These are phyloP conservation scores for Kregervanrija pseudodelftensis DNA, from an alignment of 805 yeast genomes.

Conservation along the genomic window DNA sequence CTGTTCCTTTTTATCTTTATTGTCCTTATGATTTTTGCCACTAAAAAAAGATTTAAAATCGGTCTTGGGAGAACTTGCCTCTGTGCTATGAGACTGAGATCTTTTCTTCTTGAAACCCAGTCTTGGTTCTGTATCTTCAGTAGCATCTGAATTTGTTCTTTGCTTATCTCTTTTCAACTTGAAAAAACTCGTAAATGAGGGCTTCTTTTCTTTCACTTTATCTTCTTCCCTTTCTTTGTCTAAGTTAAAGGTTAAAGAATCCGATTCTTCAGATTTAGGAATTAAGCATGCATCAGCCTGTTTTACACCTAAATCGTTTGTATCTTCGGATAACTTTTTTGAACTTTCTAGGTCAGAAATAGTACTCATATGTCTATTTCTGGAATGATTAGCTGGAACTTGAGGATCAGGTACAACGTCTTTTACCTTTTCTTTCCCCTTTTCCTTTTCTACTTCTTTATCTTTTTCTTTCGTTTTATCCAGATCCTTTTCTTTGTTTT, in stretches of 20 bases:
- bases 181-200: conserved; percentile 13
- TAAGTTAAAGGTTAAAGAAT: neutral
- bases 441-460: too few species aligned
- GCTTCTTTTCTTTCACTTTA: conserved; percentile 8
- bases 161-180: conserved; percentile 11
- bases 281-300: too few species aligned
- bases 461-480: too few species aligned
- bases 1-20: conserved; percentile 2
- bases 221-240: conserved; percentile 3
- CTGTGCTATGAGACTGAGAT: conserved; percentile 5
- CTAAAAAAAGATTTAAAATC: conserved; percentile 12
- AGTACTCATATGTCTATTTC: too few species aligned
- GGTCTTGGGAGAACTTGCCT: conserved; percentile 5
- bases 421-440: too few species aligned
- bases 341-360: too few species aligned
- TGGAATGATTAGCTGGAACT: too few species aligned
- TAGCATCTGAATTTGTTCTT: conserved; percentile 2
- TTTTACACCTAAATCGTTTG: too few species aligned
- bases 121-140: conserved; percentile 1
- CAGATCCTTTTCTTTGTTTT: too few species aligned
- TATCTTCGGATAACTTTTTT: too few species aligned
- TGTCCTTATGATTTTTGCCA: conserved; percentile 6
- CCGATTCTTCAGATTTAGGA: too few species aligned
- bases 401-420: too few species aligned
- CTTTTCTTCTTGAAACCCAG: conserved; percentile 3